Percentiles rank a stretch among this genome's conserved stretches.
phyloP scores from a whole-genome alignment of 2,329 filamentous ascomycete species.

The Colletotrichum orchidophilum region DNA sequence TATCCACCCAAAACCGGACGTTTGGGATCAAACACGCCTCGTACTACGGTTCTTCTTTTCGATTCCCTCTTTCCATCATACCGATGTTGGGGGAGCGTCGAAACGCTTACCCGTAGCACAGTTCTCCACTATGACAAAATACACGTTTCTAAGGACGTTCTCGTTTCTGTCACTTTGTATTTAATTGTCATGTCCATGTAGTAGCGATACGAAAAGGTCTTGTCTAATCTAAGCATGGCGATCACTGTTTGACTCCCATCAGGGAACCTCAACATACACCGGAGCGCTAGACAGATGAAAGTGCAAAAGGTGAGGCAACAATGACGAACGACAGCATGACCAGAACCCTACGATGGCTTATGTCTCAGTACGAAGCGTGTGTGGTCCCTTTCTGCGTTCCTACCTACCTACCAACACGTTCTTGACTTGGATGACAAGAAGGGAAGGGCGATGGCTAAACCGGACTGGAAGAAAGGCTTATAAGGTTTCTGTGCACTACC shows the following conservation, averaged over 20 bases:
- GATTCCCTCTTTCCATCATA: background rate
- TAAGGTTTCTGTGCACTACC: background rate
- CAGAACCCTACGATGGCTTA: background rate
- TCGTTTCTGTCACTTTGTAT: background rate
- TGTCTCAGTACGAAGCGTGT: background rate
- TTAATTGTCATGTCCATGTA: background rate
- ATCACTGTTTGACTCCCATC: background rate
- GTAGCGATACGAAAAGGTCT: background rate
- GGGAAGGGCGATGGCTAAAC: background rate
- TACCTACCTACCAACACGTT: background rate
- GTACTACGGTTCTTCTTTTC: background rate
- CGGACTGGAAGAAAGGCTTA: too few relatives aligned
- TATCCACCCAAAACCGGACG: background rate
- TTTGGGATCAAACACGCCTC: background rate
- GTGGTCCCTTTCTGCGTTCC: background rate
- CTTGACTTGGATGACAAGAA: background rate
- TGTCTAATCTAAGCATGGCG: background rate
- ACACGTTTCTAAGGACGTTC: too few relatives aligned
- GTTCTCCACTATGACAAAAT: background rate
- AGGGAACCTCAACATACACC: background rate
- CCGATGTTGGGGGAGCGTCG: too few relatives aligned
- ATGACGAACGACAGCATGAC: background rate
- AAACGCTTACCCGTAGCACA: too few relatives aligned
- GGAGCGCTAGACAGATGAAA: background rate
- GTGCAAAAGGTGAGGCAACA: background rate